Percentiles rank a stretch among this genome's conserved stretches.
Conservation (phyloP, 2,329 filamentous ascomycete genomes). For the Epichloe bromicola region DNA sequence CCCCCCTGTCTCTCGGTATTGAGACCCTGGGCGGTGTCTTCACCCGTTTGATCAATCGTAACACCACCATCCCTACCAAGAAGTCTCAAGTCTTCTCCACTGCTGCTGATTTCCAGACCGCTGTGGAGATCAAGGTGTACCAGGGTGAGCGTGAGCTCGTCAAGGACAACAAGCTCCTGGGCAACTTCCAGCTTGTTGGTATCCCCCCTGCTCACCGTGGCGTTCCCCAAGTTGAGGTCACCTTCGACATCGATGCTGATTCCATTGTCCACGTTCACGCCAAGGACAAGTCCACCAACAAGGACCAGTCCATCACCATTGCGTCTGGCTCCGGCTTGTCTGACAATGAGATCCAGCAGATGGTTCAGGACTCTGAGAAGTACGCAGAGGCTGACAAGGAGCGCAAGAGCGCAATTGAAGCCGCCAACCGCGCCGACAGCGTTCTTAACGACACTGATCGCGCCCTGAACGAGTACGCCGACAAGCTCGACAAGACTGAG, state of each 20-base stretch:
- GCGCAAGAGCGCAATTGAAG: constrained; percentile 88
- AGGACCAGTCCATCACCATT: constrained; percentile 99
- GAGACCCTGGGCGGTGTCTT: constrained; percentile 97
- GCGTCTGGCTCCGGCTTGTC: constrained; percentile 95
- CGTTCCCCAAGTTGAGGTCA: constrained; percentile 93
- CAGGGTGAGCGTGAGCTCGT: constrained; percentile 99
- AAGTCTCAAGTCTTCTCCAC: constrained; percentile 98
- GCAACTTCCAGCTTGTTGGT: constrained; percentile 98
- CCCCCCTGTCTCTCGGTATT: constrained; percentile 91
- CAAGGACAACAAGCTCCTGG: constrained; percentile 94
- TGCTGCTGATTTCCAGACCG: constrained; percentile 94
- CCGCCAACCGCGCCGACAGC: constrained; percentile 93
- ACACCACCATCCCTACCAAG: constrained; percentile 98
- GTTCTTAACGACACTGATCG: constrained; percentile 97
- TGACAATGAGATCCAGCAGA: constrained; percentile 85
- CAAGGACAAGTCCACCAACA: constrained; percentile 98
- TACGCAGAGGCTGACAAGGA: constrained; percentile 92
- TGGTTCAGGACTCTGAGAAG: constrained; percentile 97
- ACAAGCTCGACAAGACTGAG: constrained; percentile 94
- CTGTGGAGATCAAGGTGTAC: constrained; percentile 99
- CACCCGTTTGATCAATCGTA: constrained; percentile 95
- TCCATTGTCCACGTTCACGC: constrained; percentile 96
- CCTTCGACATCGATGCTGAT: constrained; percentile 96
- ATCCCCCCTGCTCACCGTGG: constrained; percentile 96
- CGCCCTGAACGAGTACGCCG: constrained; percentile 90